These are phyloP conservation scores for Lablab purpureus DNA, from an alignment of 306 rosid genomes.

Conservation along the genomic window DNA sequence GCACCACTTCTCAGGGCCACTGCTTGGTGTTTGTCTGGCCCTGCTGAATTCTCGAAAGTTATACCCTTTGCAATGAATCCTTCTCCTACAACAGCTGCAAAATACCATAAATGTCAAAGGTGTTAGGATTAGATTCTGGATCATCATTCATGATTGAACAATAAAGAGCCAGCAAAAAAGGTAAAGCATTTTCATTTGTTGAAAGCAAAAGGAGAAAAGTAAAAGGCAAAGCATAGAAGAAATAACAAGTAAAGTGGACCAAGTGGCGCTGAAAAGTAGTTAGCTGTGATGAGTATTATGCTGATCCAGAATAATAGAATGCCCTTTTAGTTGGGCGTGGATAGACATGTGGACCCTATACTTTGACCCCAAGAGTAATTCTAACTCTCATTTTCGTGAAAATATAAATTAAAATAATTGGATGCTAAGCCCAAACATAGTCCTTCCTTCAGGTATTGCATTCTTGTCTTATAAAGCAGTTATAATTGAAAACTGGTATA, in stretches of 20 bases:
- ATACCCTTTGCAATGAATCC: slow-evolving; percentile 86
- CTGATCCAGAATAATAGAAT: neutral
- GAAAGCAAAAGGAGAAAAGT: slow-evolving; percentile 4
- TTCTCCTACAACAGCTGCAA: slow-evolving; percentile 72
- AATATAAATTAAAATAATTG: neutral
- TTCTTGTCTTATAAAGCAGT: neutral
- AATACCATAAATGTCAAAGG: neutral
- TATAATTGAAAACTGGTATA: neutral
- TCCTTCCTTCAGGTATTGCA: neutral
- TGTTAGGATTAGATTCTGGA: neutral
- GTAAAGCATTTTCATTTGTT: neutral
- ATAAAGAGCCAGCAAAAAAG: neutral
- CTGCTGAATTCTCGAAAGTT: slow-evolving; percentile 84
- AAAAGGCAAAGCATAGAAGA: neutral
- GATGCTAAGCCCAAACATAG: neutral
- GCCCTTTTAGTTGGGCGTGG: slow-evolving; percentile 34
- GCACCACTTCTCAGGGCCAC: slow-evolving; percentile 79
- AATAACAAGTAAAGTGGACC: slow-evolving; percentile 33
- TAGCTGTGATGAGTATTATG: slow-evolving; percentile 26
- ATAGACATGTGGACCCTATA: slow-evolving; percentile 34
- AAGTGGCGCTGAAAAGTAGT: slow-evolving; percentile 30
- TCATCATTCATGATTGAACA: neutral
- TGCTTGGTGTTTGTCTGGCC: slow-evolving; percentile 89
- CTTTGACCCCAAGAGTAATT: slow-evolving; percentile 17
- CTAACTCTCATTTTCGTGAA: slow-evolving; percentile 5